Percentiles rank a stretch among this genome's conserved stretches.
These are phyloP conservation scores for Phytomonas serpens DNA, from an alignment of 208 protist species.

Conservation along the genomic window DNA sequence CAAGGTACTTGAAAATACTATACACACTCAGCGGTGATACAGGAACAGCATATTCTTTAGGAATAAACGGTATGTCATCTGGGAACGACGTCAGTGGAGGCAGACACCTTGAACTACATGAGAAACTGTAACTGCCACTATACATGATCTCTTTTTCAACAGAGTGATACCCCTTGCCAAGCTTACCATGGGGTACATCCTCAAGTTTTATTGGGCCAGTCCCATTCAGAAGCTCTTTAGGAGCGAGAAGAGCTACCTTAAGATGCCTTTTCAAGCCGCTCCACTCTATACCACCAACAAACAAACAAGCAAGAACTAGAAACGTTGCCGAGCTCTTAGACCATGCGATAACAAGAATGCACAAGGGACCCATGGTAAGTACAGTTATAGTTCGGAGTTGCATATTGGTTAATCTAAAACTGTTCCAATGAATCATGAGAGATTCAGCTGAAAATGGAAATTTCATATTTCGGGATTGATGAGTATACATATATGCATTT, in stretches of 20 bases:
- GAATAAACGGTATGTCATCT: slow-evolving; percentile 17
- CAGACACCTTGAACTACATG: slow-evolving; percentile 5
- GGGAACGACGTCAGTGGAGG: slow-evolving; percentile 17
- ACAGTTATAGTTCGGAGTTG: slow-evolving; percentile 53
- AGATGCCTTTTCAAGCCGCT: slow-evolving; percentile 72
- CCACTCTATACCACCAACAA: slow-evolving; percentile 66
- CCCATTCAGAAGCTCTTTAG: slow-evolving; percentile 1
- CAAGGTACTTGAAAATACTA: slow-evolving; percentile 36
- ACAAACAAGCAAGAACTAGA: slow-evolving; percentile 37
- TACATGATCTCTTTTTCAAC: not conserved
- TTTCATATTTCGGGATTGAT: slow-evolving; percentile 8
- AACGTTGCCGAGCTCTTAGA: slow-evolving; percentile 29
- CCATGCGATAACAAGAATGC: slow-evolving; percentile 29
- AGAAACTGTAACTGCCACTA: not conserved
- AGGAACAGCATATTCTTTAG: slow-evolving; percentile 51
- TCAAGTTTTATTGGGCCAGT: not conserved
- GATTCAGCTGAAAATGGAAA: not conserved
- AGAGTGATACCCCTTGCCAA: not conserved
- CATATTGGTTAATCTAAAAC: slow-evolving; percentile 36
- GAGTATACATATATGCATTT: not conserved
- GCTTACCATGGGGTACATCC: not conserved
- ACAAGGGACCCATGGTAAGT: slow-evolving; percentile 34
- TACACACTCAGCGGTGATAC: slow-evolving; percentile 34
- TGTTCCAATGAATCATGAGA: slow-evolving; percentile 14
- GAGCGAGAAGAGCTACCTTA: slow-evolving; percentile 61